Conservation (phyloP, 83 land plant genomes). For the Picea mariana region DNA sequence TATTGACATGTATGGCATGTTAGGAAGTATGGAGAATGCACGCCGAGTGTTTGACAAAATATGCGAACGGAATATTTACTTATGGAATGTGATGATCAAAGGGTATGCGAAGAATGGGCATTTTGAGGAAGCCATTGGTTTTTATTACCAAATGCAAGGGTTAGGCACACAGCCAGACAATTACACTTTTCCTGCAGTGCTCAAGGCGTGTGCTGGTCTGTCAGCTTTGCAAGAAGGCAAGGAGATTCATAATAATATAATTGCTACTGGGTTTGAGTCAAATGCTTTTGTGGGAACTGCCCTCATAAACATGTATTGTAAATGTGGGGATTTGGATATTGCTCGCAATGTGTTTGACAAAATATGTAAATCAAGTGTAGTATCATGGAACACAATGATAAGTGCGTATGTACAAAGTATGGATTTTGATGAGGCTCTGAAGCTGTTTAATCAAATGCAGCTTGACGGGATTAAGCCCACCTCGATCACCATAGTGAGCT, state of each 20-base stretch:
- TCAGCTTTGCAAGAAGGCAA: constrained; percentile 26
- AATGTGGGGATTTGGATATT: constrained; percentile 31
- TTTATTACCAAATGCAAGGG: constrained; percentile 38
- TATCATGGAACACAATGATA: constrained; percentile 62
- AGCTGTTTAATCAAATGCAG: constrained; percentile 25
- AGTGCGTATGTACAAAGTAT: constrained; percentile 34
- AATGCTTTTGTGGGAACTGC: constrained; percentile 47
- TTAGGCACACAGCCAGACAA: constrained; percentile 22
- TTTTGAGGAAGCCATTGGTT: constrained; percentile 25
- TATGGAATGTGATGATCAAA: too few species aligned
- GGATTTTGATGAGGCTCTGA: neutral
- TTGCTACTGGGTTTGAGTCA: constrained; percentile 32
- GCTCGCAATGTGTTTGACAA: constrained; percentile 52
- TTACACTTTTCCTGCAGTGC: constrained; percentile 40
- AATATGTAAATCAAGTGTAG: constrained; percentile 38
- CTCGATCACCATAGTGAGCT: constrained; percentile 11
- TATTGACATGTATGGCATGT: too few species aligned
- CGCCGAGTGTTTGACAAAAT: too few species aligned
- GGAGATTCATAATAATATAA: constrained; percentile 36
- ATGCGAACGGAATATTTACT: too few species aligned
- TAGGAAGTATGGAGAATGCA: too few species aligned
- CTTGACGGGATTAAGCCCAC: neutral
- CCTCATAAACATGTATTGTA: constrained; percentile 46
- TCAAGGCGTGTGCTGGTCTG: constrained; percentile 47
- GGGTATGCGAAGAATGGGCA: too few species aligned